Percentiles rank a stretch among this genome's conserved stretches.
Evolutionary conservation across 176 grass and related monocot genomes (phyloP).

Genomic region (Eragrostis curvula): DNA sequence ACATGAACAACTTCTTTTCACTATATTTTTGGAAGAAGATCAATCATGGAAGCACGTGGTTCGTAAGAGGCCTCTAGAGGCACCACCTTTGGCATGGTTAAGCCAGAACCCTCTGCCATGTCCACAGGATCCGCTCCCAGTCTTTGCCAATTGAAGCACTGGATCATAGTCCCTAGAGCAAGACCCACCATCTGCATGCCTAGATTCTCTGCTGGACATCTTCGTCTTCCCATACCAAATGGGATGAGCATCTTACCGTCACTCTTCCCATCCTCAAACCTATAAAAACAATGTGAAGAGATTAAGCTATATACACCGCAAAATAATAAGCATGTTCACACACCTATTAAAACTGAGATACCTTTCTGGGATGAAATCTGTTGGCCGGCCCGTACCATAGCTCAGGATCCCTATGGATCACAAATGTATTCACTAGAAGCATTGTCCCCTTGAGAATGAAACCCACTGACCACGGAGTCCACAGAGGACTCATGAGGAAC

Average conservation of each 20-base stretch:
- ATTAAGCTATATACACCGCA: no score
- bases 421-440: neutral
- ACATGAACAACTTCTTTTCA: no score
- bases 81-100: slow-evolving; percentile 2
- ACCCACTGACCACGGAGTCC: neutral
- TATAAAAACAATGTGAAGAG: neutral
- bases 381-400: neutral
- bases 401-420: neutral
- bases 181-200: slow-evolving; percentile 22
- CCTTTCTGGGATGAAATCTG: neutral
- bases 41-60: neutral
- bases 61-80: slow-evolving; percentile 1
- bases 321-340: no score
- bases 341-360: neutral
- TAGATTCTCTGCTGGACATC: slow-evolving; percentile 9
- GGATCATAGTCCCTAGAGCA: slow-evolving; percentile 19
- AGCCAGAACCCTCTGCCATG: neutral
- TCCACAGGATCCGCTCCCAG: slow-evolving; percentile 2
- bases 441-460: slow-evolving; percentile 13
- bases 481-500: neutral
- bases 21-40: slow-evolving; percentile 10
- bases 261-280: slow-evolving; percentile 3
- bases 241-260: slow-evolving; percentile 20
- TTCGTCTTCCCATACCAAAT: slow-evolving; percentile 13
- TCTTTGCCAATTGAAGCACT: slow-evolving; percentile 23